Evolutionary conservation across 2,329 filamentous ascomycete genomes (phyloP).

Genomic region (Colletotrichum caudatum): DNA sequence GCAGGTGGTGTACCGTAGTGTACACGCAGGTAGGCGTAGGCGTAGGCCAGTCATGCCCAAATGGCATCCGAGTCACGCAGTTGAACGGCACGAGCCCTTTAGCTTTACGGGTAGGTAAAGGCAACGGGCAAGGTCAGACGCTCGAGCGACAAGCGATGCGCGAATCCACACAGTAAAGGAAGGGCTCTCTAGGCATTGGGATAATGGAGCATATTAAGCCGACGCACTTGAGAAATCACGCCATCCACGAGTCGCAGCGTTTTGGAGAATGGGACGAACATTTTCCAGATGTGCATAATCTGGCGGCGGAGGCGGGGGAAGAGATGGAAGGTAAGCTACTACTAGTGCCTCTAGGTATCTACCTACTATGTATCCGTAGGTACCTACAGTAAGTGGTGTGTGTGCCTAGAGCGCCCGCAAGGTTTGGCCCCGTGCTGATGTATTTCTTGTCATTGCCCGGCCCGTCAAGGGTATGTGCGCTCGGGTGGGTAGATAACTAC

Average conservation of each 20-base stretch:
- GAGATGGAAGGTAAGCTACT: not conserved
- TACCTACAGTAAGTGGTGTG: too few relatives aligned
- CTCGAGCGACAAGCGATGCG: conserved; percentile 12
- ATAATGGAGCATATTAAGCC: conserved; percentile 24
- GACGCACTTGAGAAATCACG: conserved; percentile 34
- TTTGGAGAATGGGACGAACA: conserved; percentile 36
- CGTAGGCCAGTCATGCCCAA: too few relatives aligned
- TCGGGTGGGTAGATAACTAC: too few relatives aligned
- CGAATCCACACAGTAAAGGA: not conserved
- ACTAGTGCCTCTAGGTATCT: too few relatives aligned
- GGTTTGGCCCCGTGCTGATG: not conserved
- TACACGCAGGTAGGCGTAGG: not conserved
- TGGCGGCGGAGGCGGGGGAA: conserved; percentile 12
- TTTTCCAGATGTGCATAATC: conserved; percentile 12
- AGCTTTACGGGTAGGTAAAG: not conserved
- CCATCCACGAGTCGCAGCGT: conserved; percentile 35
- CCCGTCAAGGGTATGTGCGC: not conserved
- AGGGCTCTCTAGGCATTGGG: not conserved
- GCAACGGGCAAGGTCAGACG: conserved; percentile 11
- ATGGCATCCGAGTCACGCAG: conserved; percentile 5
- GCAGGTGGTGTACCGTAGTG: not conserved
- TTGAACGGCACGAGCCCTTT: not conserved
- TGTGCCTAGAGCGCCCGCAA: not conserved
- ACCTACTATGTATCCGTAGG: too few relatives aligned
- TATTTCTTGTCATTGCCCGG: conserved; percentile 4